Base-by-base conservation (phyloP, 2,329 filamentous ascomycete species). In the Fusarium verrucosum region DNA sequence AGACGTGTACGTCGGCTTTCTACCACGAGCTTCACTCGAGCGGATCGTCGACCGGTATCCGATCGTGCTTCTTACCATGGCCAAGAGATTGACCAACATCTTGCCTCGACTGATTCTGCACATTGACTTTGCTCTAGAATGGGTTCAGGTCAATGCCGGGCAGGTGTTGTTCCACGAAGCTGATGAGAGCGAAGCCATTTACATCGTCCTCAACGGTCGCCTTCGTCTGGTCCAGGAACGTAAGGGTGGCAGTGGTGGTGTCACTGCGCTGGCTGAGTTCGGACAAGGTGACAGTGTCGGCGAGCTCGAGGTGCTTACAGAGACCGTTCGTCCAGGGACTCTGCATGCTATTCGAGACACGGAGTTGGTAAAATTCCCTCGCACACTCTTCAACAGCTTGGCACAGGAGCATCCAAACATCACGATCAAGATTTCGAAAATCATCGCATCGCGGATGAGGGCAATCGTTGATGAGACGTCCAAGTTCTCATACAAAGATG, bases 361-460 rank as follows among this genome's bases (percentile, higher is more conserved):
- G 0, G 95, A 99, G 74, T 81, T 99, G 25, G 94, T 96, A 57
- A 98, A 97, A 71, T 97, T 99, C 59, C 95, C 95, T 1, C 91
- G 94, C 57, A 97, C 92, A 0, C 80, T 99, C 1, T 99, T 99
- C 82, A 99, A 99, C 81, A 99, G 95, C 73, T 85, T 99, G 50
- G 95, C 95, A 1, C 90, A 97, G 73, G 95, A 99, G 73, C 95
- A 99, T 73, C 95, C 95, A 7, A 96, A 93, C 38, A 99, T 99
- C 72, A 98, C 95, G 0, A 98, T 99, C 76, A 97, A 98, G 77
- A 96, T 99, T 25, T 98, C 95, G 2, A 99, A 98, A 77, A 95
- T 99, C 69, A 97, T 99, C 71, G 95, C 95, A 0, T 93, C 94
- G 32, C 88, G 95, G 4, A 98, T 99, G 95, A 85, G 94, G 60